A percentile compares a stretch with the other conserved stretches of the same genome.
Evolutionary conservation across 2,329 filamentous ascomycete species (phyloP).

Genomic region (Thelonectria olida): DNA sequence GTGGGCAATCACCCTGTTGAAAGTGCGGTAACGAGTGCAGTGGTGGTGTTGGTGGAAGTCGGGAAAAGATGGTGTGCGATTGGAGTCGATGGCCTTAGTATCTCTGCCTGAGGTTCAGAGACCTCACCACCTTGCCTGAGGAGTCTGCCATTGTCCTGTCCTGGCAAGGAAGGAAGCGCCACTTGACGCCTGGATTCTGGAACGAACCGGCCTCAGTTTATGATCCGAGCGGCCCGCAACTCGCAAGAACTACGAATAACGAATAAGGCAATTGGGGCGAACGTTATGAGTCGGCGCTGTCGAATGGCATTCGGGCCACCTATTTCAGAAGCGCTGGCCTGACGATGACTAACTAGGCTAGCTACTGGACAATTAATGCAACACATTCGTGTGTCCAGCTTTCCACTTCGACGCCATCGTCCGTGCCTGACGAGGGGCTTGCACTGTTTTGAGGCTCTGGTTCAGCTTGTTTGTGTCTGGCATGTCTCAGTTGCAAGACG

Average conservation of each 20-base stretch:
- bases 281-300: not conserved
- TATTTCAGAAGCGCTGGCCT: conserved; percentile 5
- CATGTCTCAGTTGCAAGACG: not conserved
- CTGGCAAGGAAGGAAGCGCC: too few relatives aligned
- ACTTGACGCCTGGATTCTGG: not conserved
- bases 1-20: not conserved
- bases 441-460: conserved; percentile 3
- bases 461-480: not conserved
- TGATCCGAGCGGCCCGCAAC: conserved; percentile 1
- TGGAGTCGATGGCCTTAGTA: not conserved
- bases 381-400: conserved; percentile 7
- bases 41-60: not conserved
- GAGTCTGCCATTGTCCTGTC: too few relatives aligned
- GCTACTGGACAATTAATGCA: conserved; percentile 8
- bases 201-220: not conserved
- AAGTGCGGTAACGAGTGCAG: not conserved
- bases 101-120: not conserved
- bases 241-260: too few relatives aligned
- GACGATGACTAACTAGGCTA: conserved; percentile 10
- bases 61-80: not conserved
- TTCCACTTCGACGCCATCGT: conserved; percentile 2
- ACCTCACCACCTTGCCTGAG: too few relatives aligned
- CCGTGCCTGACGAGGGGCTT: not conserved
- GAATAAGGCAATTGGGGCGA: not conserved
- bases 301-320: not conserved